Evolutionary conservation across 2,329 filamentous ascomycete genomes (phyloP).

Genomic region (Penicillium sp.): DNA sequence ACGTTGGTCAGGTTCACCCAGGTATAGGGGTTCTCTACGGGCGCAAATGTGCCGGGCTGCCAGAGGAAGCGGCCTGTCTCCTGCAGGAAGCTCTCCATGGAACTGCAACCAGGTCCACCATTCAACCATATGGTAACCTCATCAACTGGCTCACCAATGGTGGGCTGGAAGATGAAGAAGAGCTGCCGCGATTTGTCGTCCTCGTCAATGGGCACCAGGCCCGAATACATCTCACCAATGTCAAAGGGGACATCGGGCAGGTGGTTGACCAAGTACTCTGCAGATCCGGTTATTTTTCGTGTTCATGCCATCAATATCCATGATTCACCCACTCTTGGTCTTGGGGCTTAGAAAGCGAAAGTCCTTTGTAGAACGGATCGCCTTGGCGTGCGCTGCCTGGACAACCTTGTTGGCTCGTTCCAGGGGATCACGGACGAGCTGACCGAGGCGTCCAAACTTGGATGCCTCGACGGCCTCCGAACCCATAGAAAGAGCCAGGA

Average conservation of each 20-base stretch:
- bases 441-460: constrained; percentile 26
- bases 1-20: constrained; percentile 74
- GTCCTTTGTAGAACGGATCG: constrained; percentile 14
- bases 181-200: constrained; percentile 43
- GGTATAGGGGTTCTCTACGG: constrained; percentile 63
- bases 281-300: neutral
- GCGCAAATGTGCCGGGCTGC: constrained; percentile 64
- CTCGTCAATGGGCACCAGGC: constrained; percentile 52
- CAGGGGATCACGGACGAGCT: constrained; percentile 22
- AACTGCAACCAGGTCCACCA: constrained; percentile 54
- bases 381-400: constrained; percentile 10
- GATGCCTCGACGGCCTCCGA: constrained; percentile 18
- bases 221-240: constrained; percentile 51
- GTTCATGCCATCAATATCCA: neutral
- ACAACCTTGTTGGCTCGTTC: constrained; percentile 21
- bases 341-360: constrained; percentile 27
- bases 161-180: constrained; percentile 50
- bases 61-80: constrained; percentile 72
- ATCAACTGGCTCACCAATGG: constrained; percentile 42
- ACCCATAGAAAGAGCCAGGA: constrained; percentile 21
- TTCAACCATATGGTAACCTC: constrained; percentile 47
- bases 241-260: constrained; percentile 69
- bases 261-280: constrained; percentile 59
- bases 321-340: constrained; percentile 25
- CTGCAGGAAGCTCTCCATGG: constrained; percentile 65